phyloP scores from a whole-genome alignment of 2,329 filamentous ascomycete genomes.

The Fusarium pseudoanthophilum region DNA sequence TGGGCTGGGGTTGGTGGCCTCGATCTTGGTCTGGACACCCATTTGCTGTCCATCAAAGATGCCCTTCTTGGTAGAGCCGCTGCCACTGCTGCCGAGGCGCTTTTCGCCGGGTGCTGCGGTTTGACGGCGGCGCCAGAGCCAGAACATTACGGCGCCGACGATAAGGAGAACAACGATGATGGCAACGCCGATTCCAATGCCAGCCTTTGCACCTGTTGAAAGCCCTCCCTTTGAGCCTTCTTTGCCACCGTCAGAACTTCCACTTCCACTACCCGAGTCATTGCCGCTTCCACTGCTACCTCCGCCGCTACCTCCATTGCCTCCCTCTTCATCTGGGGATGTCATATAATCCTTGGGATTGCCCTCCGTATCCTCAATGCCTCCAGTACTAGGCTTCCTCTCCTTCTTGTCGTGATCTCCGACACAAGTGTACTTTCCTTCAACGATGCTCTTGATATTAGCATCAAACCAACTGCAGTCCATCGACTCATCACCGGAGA shows the following conservation, averaged over 20 bases:
- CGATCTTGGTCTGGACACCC: conserved; percentile 44
- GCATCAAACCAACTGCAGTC: conserved; percentile 48
- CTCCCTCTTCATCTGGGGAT: conserved; percentile 11
- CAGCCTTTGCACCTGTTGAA: conserved; percentile 40
- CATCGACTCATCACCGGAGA: conserved; percentile 41
- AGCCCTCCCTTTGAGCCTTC: conserved; percentile 27
- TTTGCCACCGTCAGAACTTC: neutral
- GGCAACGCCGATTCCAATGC: conserved; percentile 37
- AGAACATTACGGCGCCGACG: conserved; percentile 22
- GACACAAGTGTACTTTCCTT: conserved; percentile 41
- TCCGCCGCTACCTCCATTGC: neutral
- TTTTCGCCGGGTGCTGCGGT: neutral
- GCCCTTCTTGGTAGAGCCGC: conserved; percentile 25
- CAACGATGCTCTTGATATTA: conserved; percentile 42
- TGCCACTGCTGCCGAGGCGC: conserved; percentile 37
- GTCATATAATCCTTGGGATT: conserved; percentile 42
- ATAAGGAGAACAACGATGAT: conserved; percentile 17
- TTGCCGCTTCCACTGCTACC: neutral
- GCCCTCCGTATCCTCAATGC: conserved; percentile 43
- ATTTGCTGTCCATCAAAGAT: conserved; percentile 39
- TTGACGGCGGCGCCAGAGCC: conserved; percentile 37
- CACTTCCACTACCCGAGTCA: conserved; percentile 1
- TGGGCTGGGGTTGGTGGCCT: conserved; percentile 39
- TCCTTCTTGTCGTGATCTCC: conserved; percentile 43
- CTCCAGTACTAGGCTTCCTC: conserved; percentile 42